Base-by-base conservation (phyloP, 805 yeast species). In the Metschnikowia proteae region DNA sequence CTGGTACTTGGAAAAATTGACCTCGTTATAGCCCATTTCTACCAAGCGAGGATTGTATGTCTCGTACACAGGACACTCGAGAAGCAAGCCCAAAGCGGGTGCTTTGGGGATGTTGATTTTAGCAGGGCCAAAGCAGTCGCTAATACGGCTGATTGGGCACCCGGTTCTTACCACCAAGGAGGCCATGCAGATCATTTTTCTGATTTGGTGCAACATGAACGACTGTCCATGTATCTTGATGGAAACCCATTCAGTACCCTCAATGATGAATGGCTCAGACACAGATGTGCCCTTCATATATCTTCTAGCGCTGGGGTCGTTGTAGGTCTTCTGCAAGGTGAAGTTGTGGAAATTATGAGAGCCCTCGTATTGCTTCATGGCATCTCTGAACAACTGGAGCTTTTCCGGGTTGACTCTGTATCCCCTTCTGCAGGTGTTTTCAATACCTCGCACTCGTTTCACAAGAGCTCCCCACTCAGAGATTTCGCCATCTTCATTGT, bases 111-210 rank as follows among this genome's bases (percentile, higher is more conserved):
- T 87, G 61, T 91, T 90, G 53, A 94, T 79, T 60, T 84, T 87
- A 35, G 78, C 78, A 1, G 81, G 75, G 4, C 82, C 81, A 63
- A 88, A 94, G 3, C 96, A 87, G 59, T 88, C 88, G 6, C 71
- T 63, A 53, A 94, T 87, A 59, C 96, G 81, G 26, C 78, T 78
- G 30, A 80, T 62, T 3, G 97, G 96, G 61, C 91, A 82, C 8
- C 96, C 94, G 17, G 94, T 83, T 62, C 99, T 79, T 23, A 92
- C 83, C 13, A 87, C 81, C 49, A 92, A 74, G 0, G 91, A 81
- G 1, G 96, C 96, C 95, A 92, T 85, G 23, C 97, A 92, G 51
- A 94, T 88, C 98, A 94, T 94, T 65, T 94, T 94, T 64, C 99
- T 83, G 62, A 94, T 94, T 75, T 92, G 99, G 70, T 92, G 98